Percentiles rank a stretch among this genome's conserved stretches.
phyloP scores from a whole-genome alignment of 108 stramenopile genomes.

The Nannochloropsis oceanica region DNA sequence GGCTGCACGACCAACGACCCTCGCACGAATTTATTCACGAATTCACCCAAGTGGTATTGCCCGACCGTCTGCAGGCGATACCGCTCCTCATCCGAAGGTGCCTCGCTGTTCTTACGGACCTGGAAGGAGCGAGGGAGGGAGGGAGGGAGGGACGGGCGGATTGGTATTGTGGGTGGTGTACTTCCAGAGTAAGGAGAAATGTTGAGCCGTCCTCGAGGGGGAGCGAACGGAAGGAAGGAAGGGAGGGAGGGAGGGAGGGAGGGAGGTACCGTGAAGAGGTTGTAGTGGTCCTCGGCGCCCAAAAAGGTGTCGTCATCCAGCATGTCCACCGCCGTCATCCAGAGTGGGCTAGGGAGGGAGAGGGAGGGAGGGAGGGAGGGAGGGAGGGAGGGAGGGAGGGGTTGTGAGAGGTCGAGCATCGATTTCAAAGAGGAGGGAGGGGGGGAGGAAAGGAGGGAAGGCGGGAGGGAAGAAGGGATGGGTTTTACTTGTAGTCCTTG shows the following conservation, averaged over 20 bases:
- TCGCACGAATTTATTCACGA: constrained; percentile 70
- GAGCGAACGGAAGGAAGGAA: not conserved
- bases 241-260: not conserved
- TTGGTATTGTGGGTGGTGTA: not conserved
- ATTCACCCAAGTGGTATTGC: constrained; percentile 88
- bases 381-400: not conserved
- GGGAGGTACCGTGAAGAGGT: constrained; percentile 61
- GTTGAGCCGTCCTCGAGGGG: not conserved
- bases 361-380: not conserved
- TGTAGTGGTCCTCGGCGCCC: constrained; percentile 76
- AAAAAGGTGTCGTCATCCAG: constrained; percentile 71
- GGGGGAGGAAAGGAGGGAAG: not conserved
- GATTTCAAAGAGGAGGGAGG: not conserved
- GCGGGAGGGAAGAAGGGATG: not conserved
- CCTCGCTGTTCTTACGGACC: constrained; percentile 51
- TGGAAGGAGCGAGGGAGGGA: not conserved
- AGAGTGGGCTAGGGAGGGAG: constrained; percentile 10
- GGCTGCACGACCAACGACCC: constrained; percentile 81
- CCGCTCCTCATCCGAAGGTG: constrained; percentile 64
- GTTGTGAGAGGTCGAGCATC: not conserved
- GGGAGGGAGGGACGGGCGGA: not conserved
- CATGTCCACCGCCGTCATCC: constrained; percentile 84
- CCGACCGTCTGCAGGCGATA: constrained; percentile 73
- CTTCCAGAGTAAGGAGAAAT: too few species aligned
- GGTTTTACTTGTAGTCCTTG: not conserved